phyloP scores from a whole-genome alignment of 2,329 filamentous ascomycete species.

The Teratosphaeria pseudoeucalypti region DNA sequence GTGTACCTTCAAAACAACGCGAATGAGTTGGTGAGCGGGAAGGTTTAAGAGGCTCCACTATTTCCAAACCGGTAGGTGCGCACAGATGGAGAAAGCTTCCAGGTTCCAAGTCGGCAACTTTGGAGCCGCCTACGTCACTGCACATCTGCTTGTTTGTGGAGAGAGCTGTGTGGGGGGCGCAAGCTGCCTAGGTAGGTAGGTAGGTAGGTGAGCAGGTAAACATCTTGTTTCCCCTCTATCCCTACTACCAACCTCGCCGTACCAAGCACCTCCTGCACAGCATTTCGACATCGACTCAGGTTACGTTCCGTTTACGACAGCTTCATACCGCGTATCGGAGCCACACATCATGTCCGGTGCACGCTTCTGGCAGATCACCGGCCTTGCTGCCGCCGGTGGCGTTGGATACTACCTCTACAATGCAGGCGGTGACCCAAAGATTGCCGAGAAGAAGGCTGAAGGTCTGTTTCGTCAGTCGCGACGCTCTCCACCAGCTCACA shows the following conservation, averaged over 20 bases:
- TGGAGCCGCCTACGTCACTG: not conserved
- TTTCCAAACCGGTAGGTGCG: not conserved
- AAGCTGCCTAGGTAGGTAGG: no score
- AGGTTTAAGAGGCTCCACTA: not conserved
- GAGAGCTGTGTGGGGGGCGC: not conserved
- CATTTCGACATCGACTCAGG: not conserved
- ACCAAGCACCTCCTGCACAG: not conserved
- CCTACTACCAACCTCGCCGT: not conserved
- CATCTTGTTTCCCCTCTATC: not conserved
- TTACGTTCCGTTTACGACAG: not conserved
- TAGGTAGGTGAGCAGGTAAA: not conserved
- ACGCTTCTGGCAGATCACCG: conserved; percentile 8
- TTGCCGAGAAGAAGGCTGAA: conserved; percentile 78
- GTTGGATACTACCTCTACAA: conserved; percentile 85
- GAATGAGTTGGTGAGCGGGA: not conserved
- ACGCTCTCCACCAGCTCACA: not conserved
- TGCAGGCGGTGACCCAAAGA: conserved; percentile 69
- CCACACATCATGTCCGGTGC: conserved; percentile 7
- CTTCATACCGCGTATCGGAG: not conserved
- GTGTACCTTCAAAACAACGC: not conserved
- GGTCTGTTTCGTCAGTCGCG: conserved; percentile 43
- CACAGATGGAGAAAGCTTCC: conserved; percentile 2
- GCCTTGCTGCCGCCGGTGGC: conserved; percentile 49
- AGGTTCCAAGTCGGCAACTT: not conserved
- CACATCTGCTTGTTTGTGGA: not conserved